These are phyloP conservation scores for Aspergillus nanangensis DNA, from an alignment of 495 filamentous ascomycete species.

Conservation along the genomic window DNA sequence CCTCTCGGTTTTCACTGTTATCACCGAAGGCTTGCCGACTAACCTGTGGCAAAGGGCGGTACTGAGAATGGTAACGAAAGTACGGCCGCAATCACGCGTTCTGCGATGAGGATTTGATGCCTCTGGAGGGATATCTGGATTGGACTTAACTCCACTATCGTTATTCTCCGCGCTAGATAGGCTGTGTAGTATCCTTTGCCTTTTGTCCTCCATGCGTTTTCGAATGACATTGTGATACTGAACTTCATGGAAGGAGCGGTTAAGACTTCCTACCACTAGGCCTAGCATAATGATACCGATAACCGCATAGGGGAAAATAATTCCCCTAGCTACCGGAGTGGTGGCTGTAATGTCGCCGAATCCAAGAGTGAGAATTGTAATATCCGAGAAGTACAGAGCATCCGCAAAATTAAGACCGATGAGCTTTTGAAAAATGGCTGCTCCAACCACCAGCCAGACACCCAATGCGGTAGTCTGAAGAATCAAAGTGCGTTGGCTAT, in stretches of 20 bases:
- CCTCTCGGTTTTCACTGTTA: slow-evolving; percentile 51
- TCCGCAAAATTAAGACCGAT: slow-evolving; percentile 49
- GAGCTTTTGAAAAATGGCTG: slow-evolving; percentile 49
- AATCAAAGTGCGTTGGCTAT: slow-evolving; percentile 67
- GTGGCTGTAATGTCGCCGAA: slow-evolving; percentile 55
- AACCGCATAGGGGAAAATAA: slow-evolving; percentile 80
- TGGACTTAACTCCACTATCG: too few relatives aligned
- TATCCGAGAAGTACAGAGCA: slow-evolving; percentile 60
- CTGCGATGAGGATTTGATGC: too few relatives aligned
- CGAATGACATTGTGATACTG: slow-evolving; percentile 63
- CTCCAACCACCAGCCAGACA: slow-evolving; percentile 58
- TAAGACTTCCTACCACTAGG: slow-evolving; percentile 83
- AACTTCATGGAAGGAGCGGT: slow-evolving; percentile 60
- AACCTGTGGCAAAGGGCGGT: too few relatives aligned
- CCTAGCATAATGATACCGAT: slow-evolving; percentile 84
- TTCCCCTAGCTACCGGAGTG: slow-evolving; percentile 49
- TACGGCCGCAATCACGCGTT: too few relatives aligned
- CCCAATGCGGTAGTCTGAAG: slow-evolving; percentile 61
- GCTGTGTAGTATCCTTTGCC: too few relatives aligned
- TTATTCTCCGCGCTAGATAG: too few relatives aligned
- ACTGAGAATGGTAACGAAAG: too few relatives aligned
- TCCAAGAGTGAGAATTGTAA: slow-evolving; percentile 63
- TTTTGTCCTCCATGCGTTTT: slow-evolving; percentile 57
- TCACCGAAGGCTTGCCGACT: too few relatives aligned
- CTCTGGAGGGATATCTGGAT: too few relatives aligned